These are phyloP conservation scores for Cordyceps tenuipes DNA, from an alignment of 2,329 filamentous ascomycete species.

Conservation along the genomic window DNA sequence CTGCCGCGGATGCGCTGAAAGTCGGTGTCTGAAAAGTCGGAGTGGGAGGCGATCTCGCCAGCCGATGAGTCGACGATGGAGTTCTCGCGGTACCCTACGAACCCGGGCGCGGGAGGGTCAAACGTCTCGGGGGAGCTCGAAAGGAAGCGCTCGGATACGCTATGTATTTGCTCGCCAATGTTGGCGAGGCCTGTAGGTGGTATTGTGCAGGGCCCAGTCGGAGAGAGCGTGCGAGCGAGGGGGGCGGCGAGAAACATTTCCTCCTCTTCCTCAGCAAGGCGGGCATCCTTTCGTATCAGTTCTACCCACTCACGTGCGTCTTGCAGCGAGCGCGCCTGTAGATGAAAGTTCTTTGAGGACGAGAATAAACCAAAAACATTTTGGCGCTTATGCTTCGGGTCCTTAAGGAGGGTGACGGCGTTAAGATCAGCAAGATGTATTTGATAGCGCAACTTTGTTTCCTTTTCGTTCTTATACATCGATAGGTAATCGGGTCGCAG, in stretches of 20 bases:
- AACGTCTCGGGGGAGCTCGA: constrained; percentile 56
- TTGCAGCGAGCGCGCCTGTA: constrained; percentile 64
- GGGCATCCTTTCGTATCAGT: constrained; percentile 67
- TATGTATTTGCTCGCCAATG: constrained; percentile 14
- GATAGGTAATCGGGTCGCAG: constrained; percentile 84
- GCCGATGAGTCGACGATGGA: constrained; percentile 55
- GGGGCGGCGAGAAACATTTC: constrained; percentile 70
- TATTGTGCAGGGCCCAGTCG: constrained; percentile 18
- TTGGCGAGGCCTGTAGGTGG: constrained; percentile 13
- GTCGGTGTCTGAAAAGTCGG: constrained; percentile 74
- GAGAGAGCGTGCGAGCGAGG: constrained; percentile 39
- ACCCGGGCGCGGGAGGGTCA: constrained; percentile 26
- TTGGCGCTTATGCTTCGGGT: constrained; percentile 77
- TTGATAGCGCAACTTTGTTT: constrained; percentile 82
- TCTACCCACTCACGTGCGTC: constrained; percentile 85
- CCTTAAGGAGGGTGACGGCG: constrained; percentile 79
- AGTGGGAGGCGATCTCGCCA: constrained; percentile 68
- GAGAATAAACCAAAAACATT: constrained; percentile 92
- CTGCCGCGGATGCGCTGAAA: constrained; percentile 38
- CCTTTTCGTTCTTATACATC: constrained; percentile 86
- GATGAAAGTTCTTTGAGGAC: constrained; percentile 81
- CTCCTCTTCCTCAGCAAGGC: constrained; percentile 82
- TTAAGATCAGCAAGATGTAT: constrained; percentile 84
- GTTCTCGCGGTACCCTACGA: constrained; percentile 39
- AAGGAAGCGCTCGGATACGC: constrained; percentile 34